Evolutionary conservation across 768 basidiomycete species (phyloP).

Genomic region (Lyophyllum decastes): DNA sequence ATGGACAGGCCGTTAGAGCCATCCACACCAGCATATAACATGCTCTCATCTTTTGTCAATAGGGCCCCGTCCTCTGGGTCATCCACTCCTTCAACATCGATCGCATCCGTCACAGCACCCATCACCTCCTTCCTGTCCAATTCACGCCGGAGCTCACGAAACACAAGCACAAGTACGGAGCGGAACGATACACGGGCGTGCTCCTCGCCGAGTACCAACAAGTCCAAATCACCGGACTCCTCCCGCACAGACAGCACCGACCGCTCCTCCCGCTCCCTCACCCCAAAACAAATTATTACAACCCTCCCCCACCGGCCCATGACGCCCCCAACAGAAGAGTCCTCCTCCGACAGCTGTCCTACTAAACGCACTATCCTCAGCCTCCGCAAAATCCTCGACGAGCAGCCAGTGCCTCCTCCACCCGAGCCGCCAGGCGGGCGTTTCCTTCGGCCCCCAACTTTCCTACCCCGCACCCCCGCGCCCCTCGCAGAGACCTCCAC

Average conservation of each 20-base stretch:
- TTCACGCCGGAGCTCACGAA: conserved; percentile 34
- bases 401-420: conserved; percentile 31
- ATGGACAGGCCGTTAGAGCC: conserved; percentile 41
- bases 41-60: conserved; percentile 59
- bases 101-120: conserved; percentile 27
- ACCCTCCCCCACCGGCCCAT: conserved; percentile 36
- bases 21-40: conserved; percentile 58
- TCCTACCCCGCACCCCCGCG: conserved; percentile 51
- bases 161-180: conserved; percentile 28
- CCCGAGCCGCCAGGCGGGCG: conserved; percentile 6
- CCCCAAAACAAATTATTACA: conserved; percentile 26
- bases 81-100: conserved; percentile 34
- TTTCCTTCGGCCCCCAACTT: conserved; percentile 29
- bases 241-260: conserved; percentile 8
- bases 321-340: conserved; percentile 64
- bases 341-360: conserved; percentile 53
- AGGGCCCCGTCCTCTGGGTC: conserved; percentile 30
- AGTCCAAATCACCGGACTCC: conserved; percentile 16
- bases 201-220: conserved; percentile 6
- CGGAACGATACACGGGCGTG: conserved; percentile 14
- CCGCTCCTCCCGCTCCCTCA: conserved; percentile 28
- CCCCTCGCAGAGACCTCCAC: conserved; percentile 57
- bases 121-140: conserved; percentile 32
- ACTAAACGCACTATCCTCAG: conserved; percentile 67
- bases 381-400: conserved; percentile 70